Conservation (phyloP, 1,284 basidiomycete species). For the Cryptococcus jaspeensis region DNA sequence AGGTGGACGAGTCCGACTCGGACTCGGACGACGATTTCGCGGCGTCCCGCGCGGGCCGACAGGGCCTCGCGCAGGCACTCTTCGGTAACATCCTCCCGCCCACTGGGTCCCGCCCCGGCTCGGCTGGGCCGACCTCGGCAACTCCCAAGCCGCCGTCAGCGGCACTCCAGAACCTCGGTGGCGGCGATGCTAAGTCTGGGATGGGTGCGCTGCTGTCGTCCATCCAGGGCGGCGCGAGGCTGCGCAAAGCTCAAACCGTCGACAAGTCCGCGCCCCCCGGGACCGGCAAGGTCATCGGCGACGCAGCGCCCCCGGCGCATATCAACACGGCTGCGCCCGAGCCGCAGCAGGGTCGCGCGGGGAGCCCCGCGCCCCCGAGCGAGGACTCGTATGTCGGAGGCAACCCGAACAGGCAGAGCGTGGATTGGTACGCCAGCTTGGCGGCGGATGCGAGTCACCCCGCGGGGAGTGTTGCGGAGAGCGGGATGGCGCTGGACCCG, state of each 20-base stretch:
- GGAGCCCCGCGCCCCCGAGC: conserved; percentile 16
- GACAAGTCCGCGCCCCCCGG: conserved; percentile 70
- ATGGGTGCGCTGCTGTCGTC: conserved; percentile 69
- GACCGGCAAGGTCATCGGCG: conserved; percentile 70
- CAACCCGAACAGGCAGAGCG: conserved; percentile 68
- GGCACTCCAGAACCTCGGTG: conserved; percentile 49
- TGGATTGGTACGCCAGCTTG: conserved; percentile 89
- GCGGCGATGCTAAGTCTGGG: conserved; percentile 47
- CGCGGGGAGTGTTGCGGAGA: conserved; percentile 23
- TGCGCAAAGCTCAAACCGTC: conserved; percentile 77
- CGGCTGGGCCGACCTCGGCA: conserved; percentile 46
- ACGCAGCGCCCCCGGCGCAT: conserved; percentile 69
- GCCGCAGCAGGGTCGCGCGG: conserved; percentile 7
- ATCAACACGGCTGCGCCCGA: conserved; percentile 51
- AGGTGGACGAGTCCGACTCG: conserved; percentile 62
- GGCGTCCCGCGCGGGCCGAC: conserved; percentile 67
- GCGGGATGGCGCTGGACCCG: conserved; percentile 19
- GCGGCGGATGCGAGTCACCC: conserved; percentile 65
- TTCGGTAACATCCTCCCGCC: conserved; percentile 63
- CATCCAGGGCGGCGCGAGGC: conserved; percentile 74
- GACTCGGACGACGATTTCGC: conserved; percentile 71
- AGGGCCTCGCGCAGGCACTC: conserved; percentile 71
- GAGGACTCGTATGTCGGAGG: conserved; percentile 32
- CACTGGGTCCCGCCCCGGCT: conserved; percentile 25
- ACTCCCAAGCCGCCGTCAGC: conserved; percentile 51